Evolutionary conservation across 164 flowering plant genomes (phyloP), one percentile per base, ranked within the genome.

Genomic region (Taxillus chinensis): DNA sequence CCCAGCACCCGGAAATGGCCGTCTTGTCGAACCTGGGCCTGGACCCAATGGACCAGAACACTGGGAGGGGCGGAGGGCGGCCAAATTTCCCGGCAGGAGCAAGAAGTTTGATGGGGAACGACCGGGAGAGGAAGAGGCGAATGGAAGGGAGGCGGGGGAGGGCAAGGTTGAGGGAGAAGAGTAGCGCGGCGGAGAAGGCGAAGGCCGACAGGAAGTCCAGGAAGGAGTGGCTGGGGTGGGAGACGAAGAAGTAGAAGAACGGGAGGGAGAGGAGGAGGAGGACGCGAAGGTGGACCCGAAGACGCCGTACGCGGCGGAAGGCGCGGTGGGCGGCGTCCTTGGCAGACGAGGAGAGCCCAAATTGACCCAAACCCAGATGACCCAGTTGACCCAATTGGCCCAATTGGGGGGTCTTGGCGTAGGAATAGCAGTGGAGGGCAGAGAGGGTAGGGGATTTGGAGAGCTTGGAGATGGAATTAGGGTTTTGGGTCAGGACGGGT

Each of bases 141-240:
- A 86, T 78, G 1, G 86, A 79, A 45, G 89, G 92, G 27, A 83
- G 73, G n/a, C 86, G 72, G 46, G 88, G 91, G n/a, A 83, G 65
- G 0, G 90, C 87, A 17, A 86, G 78, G 46, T 86, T 83, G 7
- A 86, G 81, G 11, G 88, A 83, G 62, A 85, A 75, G 17, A 86
- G 62, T 4, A 83, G 75, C 4, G 85, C 88, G 9, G 86, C 83
- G 1, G 88, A 83, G 75, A 86, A 83, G 4, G 83, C 81, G 41
- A 86, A 80, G 5, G 86, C 91, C 0, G 86, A 83, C 16, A 86
- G 72, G 56, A 83, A 83, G 60, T 86, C 88, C 7, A 86, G 82
- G 2, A 86, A 78, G 0, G 88, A 80, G 55, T 68, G 78, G 65
- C 74, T 82, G 0, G 88, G 88, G 43, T 82, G 83, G 3, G 88